These are phyloP conservation scores for Coccomyxa sp. DNA, from an alignment of 139 green algal species.

Conservation along the genomic window DNA sequence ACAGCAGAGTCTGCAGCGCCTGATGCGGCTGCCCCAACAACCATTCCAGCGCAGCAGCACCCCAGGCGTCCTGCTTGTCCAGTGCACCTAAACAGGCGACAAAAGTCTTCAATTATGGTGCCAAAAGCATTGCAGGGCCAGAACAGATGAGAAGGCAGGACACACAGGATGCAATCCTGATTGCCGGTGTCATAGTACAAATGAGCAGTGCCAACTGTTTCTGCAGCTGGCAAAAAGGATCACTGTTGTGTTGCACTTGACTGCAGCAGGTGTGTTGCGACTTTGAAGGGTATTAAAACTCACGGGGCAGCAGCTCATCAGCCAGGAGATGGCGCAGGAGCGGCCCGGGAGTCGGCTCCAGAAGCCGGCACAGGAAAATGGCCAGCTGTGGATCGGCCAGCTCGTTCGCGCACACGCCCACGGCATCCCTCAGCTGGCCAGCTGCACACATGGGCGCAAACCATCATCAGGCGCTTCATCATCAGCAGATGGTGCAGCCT, in stretches of 20 bases:
- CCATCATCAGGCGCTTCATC: background rate
- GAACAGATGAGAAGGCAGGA: too few species aligned
- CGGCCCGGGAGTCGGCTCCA: slow-evolving; percentile 23
- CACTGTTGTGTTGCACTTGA: background rate
- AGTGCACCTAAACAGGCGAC: slow-evolving; percentile 10
- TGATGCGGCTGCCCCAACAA: slow-evolving; percentile 15
- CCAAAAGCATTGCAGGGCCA: too few species aligned
- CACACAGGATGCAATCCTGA: too few species aligned
- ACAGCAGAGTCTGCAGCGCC: slow-evolving; percentile 6
- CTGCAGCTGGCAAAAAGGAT: too few species aligned
- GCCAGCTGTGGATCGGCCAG: slow-evolving; percentile 74
- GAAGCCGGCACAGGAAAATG: slow-evolving; percentile 53
- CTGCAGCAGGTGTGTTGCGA: background rate
- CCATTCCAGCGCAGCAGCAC: slow-evolving; percentile 17
- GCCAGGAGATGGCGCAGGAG: slow-evolving; percentile 5
- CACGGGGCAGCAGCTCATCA: slow-evolving; percentile 18
- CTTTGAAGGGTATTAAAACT: background rate
- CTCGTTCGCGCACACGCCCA: slow-evolving; percentile 59
- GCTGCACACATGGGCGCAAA: slow-evolving; percentile 5
- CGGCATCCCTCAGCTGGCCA: slow-evolving; percentile 42
- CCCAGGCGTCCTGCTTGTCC: slow-evolving; percentile 7
- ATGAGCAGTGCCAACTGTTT: too few species aligned
- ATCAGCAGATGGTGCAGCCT: too few species aligned
- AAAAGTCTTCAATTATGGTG: background rate
- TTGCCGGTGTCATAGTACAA: too few species aligned